phyloP scores from a whole-genome alignment of 495 filamentous ascomycete genomes.

The Aspergillus indologenus region DNA sequence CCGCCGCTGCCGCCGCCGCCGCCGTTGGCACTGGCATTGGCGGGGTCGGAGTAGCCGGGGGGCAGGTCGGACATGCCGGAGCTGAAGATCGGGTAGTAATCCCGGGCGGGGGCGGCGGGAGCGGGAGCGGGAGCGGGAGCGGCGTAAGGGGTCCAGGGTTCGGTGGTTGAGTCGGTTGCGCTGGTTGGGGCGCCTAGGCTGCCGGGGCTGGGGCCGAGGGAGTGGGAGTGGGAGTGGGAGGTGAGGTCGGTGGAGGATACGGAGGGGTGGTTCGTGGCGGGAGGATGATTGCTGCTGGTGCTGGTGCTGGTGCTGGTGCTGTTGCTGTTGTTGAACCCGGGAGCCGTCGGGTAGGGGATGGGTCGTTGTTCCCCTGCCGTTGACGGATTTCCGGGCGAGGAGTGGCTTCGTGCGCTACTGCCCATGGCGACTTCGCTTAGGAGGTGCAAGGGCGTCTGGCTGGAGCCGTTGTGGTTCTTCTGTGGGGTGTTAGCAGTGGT shows the following conservation, averaged over 20 bases:
- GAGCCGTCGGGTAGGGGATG: neutral
- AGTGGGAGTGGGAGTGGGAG: conserved; percentile 13
- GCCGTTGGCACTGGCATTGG: conserved; percentile 2
- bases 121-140: conserved; percentile 2
- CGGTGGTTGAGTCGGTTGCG: conserved; percentile 10
- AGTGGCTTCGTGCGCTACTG: conserved; percentile 29
- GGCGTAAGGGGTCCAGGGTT: conserved; percentile 20
- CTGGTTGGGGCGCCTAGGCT: neutral
- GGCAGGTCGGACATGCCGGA: conserved; percentile 13
- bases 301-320: conserved; percentile 1
- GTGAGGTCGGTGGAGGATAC: conserved; percentile 10
- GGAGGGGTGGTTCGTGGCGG: neutral
- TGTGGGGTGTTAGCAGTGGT: conserved; percentile 7
- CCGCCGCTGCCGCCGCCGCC: conserved; percentile 14
- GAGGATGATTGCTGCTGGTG: conserved; percentile 15
- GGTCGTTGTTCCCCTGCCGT: neutral
- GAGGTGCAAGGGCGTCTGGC: conserved; percentile 58
- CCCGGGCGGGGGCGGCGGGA: conserved; percentile 1
- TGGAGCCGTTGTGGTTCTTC: conserved; percentile 16
- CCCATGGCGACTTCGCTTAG: conserved; percentile 67
- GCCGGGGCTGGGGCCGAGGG: conserved; percentile 8
- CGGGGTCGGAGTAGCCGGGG: conserved; percentile 2
- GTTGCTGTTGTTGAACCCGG: neutral
- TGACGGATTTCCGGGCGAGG: neutral
- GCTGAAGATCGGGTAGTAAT: conserved; percentile 16